Percentiles rank a stretch among this genome's conserved stretches.
Evolutionary conservation across 768 basidiomycete genomes (phyloP).

Genomic region (Agrocybe chaxingu): DNA sequence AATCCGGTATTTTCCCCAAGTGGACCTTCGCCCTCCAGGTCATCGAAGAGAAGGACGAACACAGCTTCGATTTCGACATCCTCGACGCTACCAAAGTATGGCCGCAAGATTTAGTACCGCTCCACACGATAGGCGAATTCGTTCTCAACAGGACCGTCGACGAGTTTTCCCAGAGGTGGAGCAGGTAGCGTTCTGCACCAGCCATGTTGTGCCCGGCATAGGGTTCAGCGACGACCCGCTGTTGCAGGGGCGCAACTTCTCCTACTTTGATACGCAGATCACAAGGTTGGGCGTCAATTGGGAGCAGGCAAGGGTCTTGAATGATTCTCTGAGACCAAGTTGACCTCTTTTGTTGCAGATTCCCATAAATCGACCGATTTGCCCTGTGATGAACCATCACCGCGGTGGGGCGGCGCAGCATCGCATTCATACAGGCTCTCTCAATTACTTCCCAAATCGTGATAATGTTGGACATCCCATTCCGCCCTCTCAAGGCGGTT

Average conservation of each 20-base stretch:
- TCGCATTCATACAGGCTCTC: slow-evolving; percentile 50
- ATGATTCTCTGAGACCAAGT: neutral
- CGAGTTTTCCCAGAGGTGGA: slow-evolving; percentile 87
- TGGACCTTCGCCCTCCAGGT: slow-evolving; percentile 79
- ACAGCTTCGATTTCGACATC: slow-evolving; percentile 85
- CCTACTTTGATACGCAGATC: slow-evolving; percentile 84
- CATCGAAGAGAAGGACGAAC: slow-evolving; percentile 67
- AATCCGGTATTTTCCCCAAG: slow-evolving; percentile 63
- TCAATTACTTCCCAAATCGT: slow-evolving; percentile 88
- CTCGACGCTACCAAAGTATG: slow-evolving; percentile 86
- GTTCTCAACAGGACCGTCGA: slow-evolving; percentile 60
- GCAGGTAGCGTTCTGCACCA: slow-evolving; percentile 87
- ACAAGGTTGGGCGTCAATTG: slow-evolving; percentile 80
- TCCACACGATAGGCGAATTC: slow-evolving; percentile 76
- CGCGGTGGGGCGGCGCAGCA: slow-evolving; percentile 60
- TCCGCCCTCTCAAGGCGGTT: slow-evolving; percentile 50
- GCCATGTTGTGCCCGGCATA: slow-evolving; percentile 64
- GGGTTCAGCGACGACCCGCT: slow-evolving; percentile 77
- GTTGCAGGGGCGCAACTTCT: slow-evolving; percentile 83
- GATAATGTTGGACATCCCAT: slow-evolving; percentile 46
- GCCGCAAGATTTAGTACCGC: slow-evolving; percentile 78
- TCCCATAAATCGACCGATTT: slow-evolving; percentile 80
- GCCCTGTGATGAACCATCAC: slow-evolving; percentile 69
- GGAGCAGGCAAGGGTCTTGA: slow-evolving; percentile 43
- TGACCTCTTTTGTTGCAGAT: slow-evolving; percentile 36